Evolutionary conservation across 805 yeast genomes (phyloP).

Genomic region (Starmerella gropengiesseri): DNA sequence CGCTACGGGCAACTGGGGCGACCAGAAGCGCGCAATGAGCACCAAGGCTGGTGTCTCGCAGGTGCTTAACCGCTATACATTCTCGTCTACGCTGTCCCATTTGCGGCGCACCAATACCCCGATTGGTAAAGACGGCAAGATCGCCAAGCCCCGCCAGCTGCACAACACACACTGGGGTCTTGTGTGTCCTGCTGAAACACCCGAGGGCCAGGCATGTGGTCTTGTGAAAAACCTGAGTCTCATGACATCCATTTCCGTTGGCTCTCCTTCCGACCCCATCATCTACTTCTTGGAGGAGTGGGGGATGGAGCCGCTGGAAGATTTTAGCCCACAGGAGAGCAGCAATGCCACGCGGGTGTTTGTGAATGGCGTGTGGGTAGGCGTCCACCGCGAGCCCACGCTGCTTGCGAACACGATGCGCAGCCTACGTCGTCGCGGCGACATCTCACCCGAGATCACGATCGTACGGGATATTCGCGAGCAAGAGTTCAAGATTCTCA

Average conservation of each 20-base stretch:
- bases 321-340: slow-evolving; percentile 83
- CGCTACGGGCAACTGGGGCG: slow-evolving; percentile 99
- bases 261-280: slow-evolving; percentile 93
- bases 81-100: slow-evolving; percentile 96
- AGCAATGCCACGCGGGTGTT: slow-evolving; percentile 89
- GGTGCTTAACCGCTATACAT: slow-evolving; percentile 93
- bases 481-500: slow-evolving; percentile 87
- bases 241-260: slow-evolving; percentile 97
- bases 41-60: slow-evolving; percentile 99
- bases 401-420: slow-evolving; percentile 82
- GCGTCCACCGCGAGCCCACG: slow-evolving; percentile 96
- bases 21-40: slow-evolving; percentile 97
- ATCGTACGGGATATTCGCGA: slow-evolving; percentile 95
- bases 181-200: slow-evolving; percentile 99
- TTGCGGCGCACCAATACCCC: slow-evolving; percentile 98
- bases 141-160: slow-evolving; percentile 97
- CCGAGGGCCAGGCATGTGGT: slow-evolving; percentile 99
- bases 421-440: slow-evolving; percentile 86
- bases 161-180: slow-evolving; percentile 99
- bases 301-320: slow-evolving; percentile 98
- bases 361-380: slow-evolving; percentile 99
- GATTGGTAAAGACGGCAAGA: slow-evolving; percentile 97
- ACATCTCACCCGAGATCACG: slow-evolving; percentile 90
- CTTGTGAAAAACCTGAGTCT: slow-evolving; percentile 89
- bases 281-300: slow-evolving; percentile 89